Conservation (phyloP, 2,329 filamentous ascomycete genomes). For the Neurospora sp. region DNA sequence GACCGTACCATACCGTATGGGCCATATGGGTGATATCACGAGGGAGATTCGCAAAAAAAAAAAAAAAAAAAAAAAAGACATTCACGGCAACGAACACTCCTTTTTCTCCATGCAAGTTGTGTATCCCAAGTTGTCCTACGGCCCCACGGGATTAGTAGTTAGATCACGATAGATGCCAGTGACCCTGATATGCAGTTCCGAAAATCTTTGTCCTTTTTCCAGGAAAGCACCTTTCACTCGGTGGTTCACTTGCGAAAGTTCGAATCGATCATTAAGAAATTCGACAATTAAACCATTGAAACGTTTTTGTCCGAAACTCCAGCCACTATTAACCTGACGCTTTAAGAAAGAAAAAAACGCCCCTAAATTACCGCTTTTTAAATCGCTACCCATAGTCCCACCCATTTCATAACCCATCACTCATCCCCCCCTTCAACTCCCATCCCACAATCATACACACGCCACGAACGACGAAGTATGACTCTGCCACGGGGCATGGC, state of each 20-base stretch:
- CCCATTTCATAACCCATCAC: not conserved
- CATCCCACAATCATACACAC: not conserved
- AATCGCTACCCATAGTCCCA: not conserved
- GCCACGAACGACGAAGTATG: not conserved
- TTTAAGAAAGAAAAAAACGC: not conserved
- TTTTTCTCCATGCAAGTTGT: not conserved
- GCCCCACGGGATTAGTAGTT: not conserved
- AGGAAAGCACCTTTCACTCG: not conserved
- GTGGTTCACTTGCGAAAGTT: not conserved
- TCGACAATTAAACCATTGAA: not conserved
- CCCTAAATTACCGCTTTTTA: not conserved
- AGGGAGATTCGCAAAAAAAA: not conserved
- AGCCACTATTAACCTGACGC: not conserved
- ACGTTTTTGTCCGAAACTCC: not conserved
- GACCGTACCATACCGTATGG: too few relatives aligned
- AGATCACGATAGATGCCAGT: not conserved
- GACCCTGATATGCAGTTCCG: not conserved
- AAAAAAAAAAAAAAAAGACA: not conserved
- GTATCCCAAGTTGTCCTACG: not conserved
- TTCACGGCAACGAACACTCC: not conserved
- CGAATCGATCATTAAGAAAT: not conserved
- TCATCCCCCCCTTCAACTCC: not conserved
- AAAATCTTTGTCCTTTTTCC: not conserved
- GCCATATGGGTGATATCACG: not conserved
- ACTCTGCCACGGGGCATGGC: not conserved